These are phyloP conservation scores for Taiozyma sp. DNA, from an alignment of 1,139 yeast species.

Conservation along the genomic window DNA sequence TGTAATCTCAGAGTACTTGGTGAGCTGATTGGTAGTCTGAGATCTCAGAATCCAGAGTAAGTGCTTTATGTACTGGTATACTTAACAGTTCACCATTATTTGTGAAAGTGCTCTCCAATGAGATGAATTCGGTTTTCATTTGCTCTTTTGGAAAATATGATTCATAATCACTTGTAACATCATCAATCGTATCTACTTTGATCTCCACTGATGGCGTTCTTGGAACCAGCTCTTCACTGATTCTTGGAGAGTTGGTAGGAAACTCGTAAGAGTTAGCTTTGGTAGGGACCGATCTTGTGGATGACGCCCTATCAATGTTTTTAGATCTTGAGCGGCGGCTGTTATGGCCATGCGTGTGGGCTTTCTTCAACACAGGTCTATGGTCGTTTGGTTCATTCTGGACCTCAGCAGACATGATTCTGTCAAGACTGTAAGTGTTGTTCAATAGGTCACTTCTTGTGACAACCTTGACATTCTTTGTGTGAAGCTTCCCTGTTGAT, in stretches of 20 bases:
- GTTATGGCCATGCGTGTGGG: neutral
- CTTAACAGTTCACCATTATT: constrained; percentile 7
- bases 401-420: neutral
- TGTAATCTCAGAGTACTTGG: neutral
- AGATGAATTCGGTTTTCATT: constrained; percentile 1
- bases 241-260: neutral
- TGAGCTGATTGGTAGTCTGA: constrained; percentile 2
- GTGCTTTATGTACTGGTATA: constrained; percentile 7
- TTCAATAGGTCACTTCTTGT: constrained; percentile 18
- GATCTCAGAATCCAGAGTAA: constrained; percentile 3
- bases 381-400: neutral
- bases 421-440: constrained; percentile 11
- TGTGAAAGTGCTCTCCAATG: constrained; percentile 1
- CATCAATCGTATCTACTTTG: neutral
- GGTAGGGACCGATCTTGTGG: neutral
- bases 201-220: neutral
- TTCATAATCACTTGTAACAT: constrained; percentile 1
- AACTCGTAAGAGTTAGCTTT: neutral
- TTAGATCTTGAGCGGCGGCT: neutral
- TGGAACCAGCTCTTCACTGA: neutral
- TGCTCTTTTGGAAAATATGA: constrained; percentile 4
- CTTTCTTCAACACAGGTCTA: neutral
- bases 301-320: neutral
- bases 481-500: constrained; percentile 3
- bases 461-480: constrained; percentile 6